Conservation (phyloP, 2,329 filamentous ascomycete species). For the Penicillium sp. region DNA sequence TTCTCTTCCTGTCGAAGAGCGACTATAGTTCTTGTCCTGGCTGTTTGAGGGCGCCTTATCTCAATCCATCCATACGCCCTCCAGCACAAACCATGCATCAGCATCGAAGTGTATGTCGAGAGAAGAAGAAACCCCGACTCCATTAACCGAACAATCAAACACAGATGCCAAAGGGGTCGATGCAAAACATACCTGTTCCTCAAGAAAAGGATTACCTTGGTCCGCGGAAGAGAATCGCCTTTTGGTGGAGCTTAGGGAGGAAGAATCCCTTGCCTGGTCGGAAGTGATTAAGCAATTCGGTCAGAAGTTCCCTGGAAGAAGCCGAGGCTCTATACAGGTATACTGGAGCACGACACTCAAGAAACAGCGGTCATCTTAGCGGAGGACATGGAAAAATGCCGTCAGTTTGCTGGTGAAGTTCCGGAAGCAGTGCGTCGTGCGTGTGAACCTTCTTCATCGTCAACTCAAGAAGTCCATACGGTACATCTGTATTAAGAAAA, state of each 20-base stretch:
- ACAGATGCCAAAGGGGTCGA: neutral
- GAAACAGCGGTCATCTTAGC: conserved; percentile 5
- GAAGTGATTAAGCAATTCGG: conserved; percentile 15
- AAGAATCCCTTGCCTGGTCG: conserved; percentile 19
- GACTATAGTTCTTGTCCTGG: conserved; percentile 12
- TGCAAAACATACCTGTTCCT: neutral
- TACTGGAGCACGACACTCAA: conserved; percentile 16
- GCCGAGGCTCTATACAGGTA: conserved; percentile 14
- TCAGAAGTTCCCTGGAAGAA: conserved; percentile 11
- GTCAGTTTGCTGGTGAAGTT: no score
- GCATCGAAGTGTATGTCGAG: neutral
- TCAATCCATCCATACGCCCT: conserved; percentile 2
- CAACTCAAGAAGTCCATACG: no score
- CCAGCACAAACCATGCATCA: neutral
- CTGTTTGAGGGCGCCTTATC: conserved; percentile 14
- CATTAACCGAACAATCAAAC: neutral
- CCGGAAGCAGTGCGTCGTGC: no score
- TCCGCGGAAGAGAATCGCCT: conserved; percentile 12
- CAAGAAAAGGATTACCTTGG: conserved; percentile 16
- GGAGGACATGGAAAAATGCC: no score
- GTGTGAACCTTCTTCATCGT: no score
- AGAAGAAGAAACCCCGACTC: neutral
- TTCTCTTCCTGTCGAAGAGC: conserved; percentile 9
- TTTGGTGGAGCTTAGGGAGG: conserved; percentile 15
- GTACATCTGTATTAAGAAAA: no score